Conservation (phyloP, 2,329 filamentous ascomycete genomes). For the Xylariaceae sp. region DNA sequence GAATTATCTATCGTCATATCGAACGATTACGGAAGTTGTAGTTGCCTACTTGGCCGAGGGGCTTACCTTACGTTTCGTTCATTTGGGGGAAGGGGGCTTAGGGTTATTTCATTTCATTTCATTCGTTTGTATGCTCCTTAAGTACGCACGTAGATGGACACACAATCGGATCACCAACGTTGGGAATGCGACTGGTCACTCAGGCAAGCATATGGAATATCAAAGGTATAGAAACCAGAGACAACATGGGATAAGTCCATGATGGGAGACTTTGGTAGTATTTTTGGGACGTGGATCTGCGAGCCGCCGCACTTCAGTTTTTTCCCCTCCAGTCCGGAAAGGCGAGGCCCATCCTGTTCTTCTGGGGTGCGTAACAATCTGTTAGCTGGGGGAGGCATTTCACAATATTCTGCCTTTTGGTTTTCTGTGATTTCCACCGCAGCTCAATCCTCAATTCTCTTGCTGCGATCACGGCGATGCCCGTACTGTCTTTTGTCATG, state of each 20-base stretch:
- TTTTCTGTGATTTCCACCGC: conserved; percentile 7
- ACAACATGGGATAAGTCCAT: neutral
- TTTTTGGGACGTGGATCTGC: neutral
- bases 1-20: neutral
- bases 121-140: no score
- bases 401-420: conserved; percentile 55
- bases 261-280: neutral
- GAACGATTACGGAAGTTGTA: no score
- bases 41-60: no score
- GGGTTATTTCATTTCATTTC: no score
- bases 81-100: no score
- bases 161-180: no score
- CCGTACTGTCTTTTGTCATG: neutral
- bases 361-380: conserved; percentile 1
- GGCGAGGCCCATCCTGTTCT: neutral
- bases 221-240: neutral
- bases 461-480: neutral
- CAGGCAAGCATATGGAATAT: neutral
- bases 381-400: conserved; percentile 42
- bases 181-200: neutral
- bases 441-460: conserved; percentile 2
- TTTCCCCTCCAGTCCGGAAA: neutral
- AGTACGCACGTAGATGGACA: no score
- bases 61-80: no score
- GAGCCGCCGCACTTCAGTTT: neutral